Percentiles rank a stretch among this genome's conserved stretches.
Evolutionary conservation across 176 grass and related monocot species (phyloP).

Genomic region (Hsuehochloa calcarea): DNA sequence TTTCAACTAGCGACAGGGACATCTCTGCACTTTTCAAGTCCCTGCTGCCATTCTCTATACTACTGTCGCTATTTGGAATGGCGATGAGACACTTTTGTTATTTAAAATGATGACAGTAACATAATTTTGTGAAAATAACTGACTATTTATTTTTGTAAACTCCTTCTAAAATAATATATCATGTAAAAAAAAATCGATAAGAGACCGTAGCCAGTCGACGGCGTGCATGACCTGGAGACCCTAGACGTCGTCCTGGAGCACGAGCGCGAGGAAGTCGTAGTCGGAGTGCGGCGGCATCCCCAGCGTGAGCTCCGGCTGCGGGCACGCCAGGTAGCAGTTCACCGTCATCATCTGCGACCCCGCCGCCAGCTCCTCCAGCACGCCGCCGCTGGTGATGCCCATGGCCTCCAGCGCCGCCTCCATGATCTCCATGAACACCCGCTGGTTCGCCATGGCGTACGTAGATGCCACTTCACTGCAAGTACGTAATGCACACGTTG

Average conservation of each 20-base stretch:
- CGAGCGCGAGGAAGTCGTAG: constrained; percentile 77
- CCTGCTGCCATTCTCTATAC: too few relatives aligned
- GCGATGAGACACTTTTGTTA: too few relatives aligned
- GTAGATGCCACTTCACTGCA: too few relatives aligned
- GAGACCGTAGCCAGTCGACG: constrained; percentile 63
- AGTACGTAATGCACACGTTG: too few relatives aligned
- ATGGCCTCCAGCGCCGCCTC: constrained; percentile 28
- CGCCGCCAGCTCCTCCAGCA: constrained; percentile 44
- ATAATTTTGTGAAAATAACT: too few relatives aligned
- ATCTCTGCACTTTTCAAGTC: too few relatives aligned
- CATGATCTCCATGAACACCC: constrained; percentile 53
- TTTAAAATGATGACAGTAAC: too few relatives aligned
- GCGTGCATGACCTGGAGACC: constrained; percentile 69
- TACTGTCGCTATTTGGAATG: too few relatives aligned
- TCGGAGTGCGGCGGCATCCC: constrained; percentile 97
- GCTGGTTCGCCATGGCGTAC: constrained; percentile 11
- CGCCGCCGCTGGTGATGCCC: neutral
- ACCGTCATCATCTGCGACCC: constrained; percentile 67
- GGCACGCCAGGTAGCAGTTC: constrained; percentile 83
- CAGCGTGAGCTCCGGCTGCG: constrained; percentile 78
- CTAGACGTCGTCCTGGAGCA: constrained; percentile 72
- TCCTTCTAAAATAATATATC: too few relatives aligned
- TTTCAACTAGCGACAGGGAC: too few relatives aligned
- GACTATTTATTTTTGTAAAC: too few relatives aligned
- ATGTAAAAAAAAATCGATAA: too few relatives aligned